phyloP scores from a whole-genome alignment of 1,284 basidiomycete genomes.

The Apiotrichum akiyoshidainum region DNA sequence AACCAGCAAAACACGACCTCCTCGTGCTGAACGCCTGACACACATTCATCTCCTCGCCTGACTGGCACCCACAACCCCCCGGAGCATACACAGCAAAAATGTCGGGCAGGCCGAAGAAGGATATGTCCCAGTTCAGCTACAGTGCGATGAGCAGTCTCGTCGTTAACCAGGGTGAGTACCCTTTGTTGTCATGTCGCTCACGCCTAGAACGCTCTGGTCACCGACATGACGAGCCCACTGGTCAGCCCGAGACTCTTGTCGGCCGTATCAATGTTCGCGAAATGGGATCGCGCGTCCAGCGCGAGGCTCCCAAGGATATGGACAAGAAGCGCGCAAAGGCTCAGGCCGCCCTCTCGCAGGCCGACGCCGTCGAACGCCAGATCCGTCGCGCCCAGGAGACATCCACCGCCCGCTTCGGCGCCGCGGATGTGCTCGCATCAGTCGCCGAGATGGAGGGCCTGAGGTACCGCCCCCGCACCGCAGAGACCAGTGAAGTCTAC shows the following conservation, averaged over 20 bases:
- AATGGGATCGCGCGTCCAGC: slow-evolving; percentile 88
- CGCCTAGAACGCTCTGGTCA: slow-evolving; percentile 53
- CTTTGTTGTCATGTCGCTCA: background rate
- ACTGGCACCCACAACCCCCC: too few relatives aligned
- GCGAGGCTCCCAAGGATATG: slow-evolving; percentile 83
- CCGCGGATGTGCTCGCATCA: slow-evolving; percentile 84
- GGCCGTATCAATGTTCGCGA: slow-evolving; percentile 86
- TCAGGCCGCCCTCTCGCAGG: slow-evolving; percentile 56
- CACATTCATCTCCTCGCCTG: background rate
- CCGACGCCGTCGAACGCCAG: slow-evolving; percentile 52
- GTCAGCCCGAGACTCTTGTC: slow-evolving; percentile 85
- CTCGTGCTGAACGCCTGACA: too few relatives aligned
- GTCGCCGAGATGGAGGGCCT: slow-evolving; percentile 91
- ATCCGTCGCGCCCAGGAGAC: slow-evolving; percentile 46
- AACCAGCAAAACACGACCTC: too few relatives aligned
- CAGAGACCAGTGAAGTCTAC: slow-evolving; percentile 92
- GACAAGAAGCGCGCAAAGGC: slow-evolving; percentile 89
- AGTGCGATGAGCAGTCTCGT: slow-evolving; percentile 83
- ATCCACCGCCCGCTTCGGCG: slow-evolving; percentile 38
- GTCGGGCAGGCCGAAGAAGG: slow-evolving; percentile 54
- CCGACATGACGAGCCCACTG: slow-evolving; percentile 90
- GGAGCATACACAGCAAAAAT: slow-evolving; percentile 21
- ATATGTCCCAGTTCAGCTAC: slow-evolving; percentile 84
- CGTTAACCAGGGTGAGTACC: slow-evolving; percentile 62
- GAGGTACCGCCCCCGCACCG: slow-evolving; percentile 85